Conservation (phyloP, 768 basidiomycete genomes). For the Hygrophoropsis aurantiaca region DNA sequence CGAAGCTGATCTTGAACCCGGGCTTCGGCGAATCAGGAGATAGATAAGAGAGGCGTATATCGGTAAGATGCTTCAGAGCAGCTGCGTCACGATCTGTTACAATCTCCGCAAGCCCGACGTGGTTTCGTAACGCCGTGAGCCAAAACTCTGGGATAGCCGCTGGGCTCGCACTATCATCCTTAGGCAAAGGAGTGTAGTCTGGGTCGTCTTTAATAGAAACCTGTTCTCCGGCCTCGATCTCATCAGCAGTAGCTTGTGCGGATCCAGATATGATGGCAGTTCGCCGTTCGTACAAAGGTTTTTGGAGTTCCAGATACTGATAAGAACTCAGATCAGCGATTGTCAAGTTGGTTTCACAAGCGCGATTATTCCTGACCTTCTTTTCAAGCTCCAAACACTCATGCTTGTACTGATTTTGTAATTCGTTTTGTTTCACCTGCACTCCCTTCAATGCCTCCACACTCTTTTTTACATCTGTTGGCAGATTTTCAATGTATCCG, state of each 20-base stretch:
- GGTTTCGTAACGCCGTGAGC: slow-evolving; percentile 94
- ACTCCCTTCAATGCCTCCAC: slow-evolving; percentile 93
- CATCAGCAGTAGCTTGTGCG: slow-evolving; percentile 70
- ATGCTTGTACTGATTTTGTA: slow-evolving; percentile 89
- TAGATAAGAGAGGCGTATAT: slow-evolving; percentile 81
- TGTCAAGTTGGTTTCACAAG: slow-evolving; percentile 11
- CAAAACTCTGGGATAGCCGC: slow-evolving; percentile 89
- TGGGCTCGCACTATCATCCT: slow-evolving; percentile 42
- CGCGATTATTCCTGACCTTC: too few relatives aligned
- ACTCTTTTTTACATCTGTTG: slow-evolving; percentile 75
- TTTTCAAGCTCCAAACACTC: slow-evolving; percentile 96
- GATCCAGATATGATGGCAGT: slow-evolving; percentile 79
- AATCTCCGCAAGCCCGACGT: slow-evolving; percentile 79
- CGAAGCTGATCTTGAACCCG: slow-evolving; percentile 91
- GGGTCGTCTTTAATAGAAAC: slow-evolving; percentile 75
- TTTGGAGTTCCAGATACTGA: slow-evolving; percentile 74
- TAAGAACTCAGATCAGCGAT: slow-evolving; percentile 7
- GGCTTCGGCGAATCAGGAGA: slow-evolving; percentile 61
- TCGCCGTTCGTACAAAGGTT: slow-evolving; percentile 86
- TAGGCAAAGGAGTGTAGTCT: slow-evolving; percentile 61
- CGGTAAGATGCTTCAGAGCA: slow-evolving; percentile 80
- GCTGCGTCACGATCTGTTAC: slow-evolving; percentile 91
- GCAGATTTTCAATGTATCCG: slow-evolving; percentile 91
- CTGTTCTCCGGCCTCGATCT: slow-evolving; percentile 79
- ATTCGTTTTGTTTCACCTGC: slow-evolving; percentile 86